Evolutionary conservation across 2,329 filamentous ascomycete genomes (phyloP).

Genomic region (Trichoderma semiorbis): DNA sequence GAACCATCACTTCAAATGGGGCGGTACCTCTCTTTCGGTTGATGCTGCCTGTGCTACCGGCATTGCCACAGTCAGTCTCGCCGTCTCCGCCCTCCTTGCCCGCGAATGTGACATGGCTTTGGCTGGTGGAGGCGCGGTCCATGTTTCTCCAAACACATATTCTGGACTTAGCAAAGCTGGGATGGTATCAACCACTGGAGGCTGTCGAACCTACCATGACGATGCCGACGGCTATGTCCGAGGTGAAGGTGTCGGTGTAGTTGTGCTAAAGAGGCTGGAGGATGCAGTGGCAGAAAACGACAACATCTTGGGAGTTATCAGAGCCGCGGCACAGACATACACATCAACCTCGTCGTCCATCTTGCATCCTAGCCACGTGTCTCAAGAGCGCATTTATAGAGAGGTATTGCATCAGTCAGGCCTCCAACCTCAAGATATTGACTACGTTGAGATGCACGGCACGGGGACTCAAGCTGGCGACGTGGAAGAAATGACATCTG

Average conservation of each 20-base stretch:
- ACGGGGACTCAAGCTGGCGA: conserved; percentile 85
- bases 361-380: conserved; percentile 31
- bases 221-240: not conserved
- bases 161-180: not conserved
- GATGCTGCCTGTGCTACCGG: not conserved
- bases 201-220: not conserved
- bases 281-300: not conserved
- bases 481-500: conserved; percentile 74
- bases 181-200: not conserved
- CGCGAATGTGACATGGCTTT: not conserved
- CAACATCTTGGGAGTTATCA: not conserved
- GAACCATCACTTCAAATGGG: not conserved
- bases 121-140: not conserved
- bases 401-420: conserved; percentile 58
- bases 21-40: not conserved
- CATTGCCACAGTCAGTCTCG: not conserved
- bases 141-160: not conserved
- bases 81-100: not conserved
- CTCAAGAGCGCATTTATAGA: conserved; percentile 60
- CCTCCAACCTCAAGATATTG: conserved; percentile 65
- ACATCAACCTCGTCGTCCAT: not conserved
- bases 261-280: not conserved
- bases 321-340: not conserved
- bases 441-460: conserved; percentile 85
- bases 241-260: not conserved